A percentile compares a stretch with the other conserved stretches of the same genome.
These are phyloP conservation scores for Picochlorum sp. DNA, from an alignment of 139 green algal species.

Conservation along the genomic window DNA sequence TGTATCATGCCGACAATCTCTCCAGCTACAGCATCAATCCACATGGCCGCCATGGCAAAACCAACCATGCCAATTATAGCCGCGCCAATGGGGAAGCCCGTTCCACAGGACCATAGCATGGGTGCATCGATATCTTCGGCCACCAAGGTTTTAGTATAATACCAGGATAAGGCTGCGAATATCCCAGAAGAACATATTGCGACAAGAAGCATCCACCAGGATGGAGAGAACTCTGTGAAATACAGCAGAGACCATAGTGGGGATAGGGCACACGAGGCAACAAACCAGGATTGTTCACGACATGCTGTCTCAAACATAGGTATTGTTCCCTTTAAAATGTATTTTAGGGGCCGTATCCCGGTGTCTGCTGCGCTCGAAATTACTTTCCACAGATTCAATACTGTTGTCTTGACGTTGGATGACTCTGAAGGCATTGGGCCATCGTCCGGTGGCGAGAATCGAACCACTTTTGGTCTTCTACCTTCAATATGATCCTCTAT, in stretches of 20 bases:
- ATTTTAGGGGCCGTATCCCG: conserved; percentile 1
- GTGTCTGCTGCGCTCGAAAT: too few relatives aligned
- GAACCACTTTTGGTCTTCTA: too few relatives aligned
- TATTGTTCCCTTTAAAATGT: conserved; percentile 28
- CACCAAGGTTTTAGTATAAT: neutral
- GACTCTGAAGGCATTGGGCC: too few relatives aligned
- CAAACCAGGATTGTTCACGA: conserved; percentile 57
- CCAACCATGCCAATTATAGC: conserved; percentile 48
- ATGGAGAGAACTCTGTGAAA: conserved; percentile 10
- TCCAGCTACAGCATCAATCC: conserved; percentile 56
- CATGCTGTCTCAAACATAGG: conserved; percentile 32
- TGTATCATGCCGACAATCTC: conserved; percentile 67
- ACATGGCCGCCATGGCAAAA: conserved; percentile 71
- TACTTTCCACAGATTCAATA: too few relatives aligned
- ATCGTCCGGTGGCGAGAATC: too few relatives aligned
- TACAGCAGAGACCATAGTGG: conserved; percentile 33
- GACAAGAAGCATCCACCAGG: neutral
- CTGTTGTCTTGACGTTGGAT: too few relatives aligned
- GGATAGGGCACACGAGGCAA: conserved; percentile 31
- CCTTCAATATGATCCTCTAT: conserved; percentile 8
- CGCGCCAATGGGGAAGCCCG: conserved; percentile 31
- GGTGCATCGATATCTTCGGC: conserved; percentile 1
- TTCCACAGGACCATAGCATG: conserved; percentile 18
- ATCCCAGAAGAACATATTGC: too few relatives aligned
- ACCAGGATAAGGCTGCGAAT: neutral